phyloP scores from a whole-genome alignment of 2,329 filamentous ascomycete genomes.

The Fusarium keratoplasticum region DNA sequence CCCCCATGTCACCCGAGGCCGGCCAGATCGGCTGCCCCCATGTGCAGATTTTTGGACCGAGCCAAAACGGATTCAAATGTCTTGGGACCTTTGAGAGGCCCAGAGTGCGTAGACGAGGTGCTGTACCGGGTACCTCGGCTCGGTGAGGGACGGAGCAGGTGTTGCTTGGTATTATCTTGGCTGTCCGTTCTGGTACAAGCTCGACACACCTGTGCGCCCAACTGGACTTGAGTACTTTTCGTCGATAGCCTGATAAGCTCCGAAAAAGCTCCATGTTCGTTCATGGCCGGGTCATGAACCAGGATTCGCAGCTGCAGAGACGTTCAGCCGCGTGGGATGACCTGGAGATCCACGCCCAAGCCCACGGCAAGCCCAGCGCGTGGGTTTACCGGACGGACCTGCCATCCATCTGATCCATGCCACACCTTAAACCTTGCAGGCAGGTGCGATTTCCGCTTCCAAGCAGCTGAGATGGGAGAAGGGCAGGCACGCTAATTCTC shows the following conservation, averaged over 20 bases:
- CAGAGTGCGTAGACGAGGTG: neutral
- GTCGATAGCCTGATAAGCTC: neutral
- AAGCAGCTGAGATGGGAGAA: neutral
- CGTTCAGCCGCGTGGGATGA: neutral
- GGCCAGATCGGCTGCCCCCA: slow-evolving; percentile 13
- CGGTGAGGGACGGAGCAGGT: neutral
- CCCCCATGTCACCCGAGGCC: slow-evolving; percentile 2
- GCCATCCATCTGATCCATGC: neutral
- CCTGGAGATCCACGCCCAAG: neutral
- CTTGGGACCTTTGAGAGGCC: neutral
- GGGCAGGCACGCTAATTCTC: neutral
- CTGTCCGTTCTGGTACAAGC: neutral
- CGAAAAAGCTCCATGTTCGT: neutral
- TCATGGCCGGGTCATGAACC: neutral
- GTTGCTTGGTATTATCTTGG: neutral
- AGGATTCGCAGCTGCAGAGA: neutral
- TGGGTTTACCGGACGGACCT: neutral
- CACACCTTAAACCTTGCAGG: slow-evolving; percentile 1
- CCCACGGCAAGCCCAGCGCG: neutral
- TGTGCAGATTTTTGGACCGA: slow-evolving; percentile 4
- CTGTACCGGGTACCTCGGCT: neutral
- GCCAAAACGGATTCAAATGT: neutral
- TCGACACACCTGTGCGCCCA: neutral
- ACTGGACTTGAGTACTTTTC: neutral
- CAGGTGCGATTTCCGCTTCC: neutral